Base-by-base conservation (phyloP, 1,284 basidiomycete species). In the Moesziomyces aphidis region DNA sequence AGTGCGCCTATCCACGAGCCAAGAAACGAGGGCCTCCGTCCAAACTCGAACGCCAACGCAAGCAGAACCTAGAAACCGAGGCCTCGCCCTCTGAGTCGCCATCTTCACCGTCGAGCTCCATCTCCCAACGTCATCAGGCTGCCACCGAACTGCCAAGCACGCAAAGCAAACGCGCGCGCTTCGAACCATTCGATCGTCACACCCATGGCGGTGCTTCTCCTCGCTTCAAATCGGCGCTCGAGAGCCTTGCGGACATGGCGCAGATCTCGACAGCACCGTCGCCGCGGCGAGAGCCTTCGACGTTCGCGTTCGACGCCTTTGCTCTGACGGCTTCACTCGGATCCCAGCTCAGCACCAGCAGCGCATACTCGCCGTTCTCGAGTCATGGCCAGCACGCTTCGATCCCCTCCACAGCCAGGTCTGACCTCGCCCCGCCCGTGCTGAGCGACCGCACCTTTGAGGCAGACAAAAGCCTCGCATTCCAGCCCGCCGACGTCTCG, bases 1-100 rank as follows among this genome's bases (percentile, higher is more conserved):
- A 47, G 17, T 61, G 58, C 26, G 19, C 46, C 17, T 54, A 61
- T 26, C 45, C 53, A 4, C 44, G 42, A 42, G 45, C 50, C n/a
- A 61, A 61, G 47, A 61, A 61, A 31, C 45, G 58, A 42, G 58
- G 58, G 22, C 58, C 58, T 28, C 58, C 58, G 21, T 49, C 56
- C 44, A 58, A 50, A 19, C 56, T 22, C 8, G 43, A 51, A 13
- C 49, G 36, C 0, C 31, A 46, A 24, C 39, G 43, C 34, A 34
- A 28, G 15, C 52, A 11, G 19, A 15, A 5, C 28, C 6, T 39
- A 31, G 26, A 45, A n/a, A 8, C 3, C 26, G 11, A 8, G 21
- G 1, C 42, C 4, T 28, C 55, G 13, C 23, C 48, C 1, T 56
- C 24, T 17, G n/a, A 31, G 36, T 49, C 19, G 6, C 55, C 39